Percentiles rank a stretch among this genome's conserved stretches.
Evolutionary conservation across 805 yeast species (phyloP).

Genomic region (Phaffomyces thermotolerans): DNA sequence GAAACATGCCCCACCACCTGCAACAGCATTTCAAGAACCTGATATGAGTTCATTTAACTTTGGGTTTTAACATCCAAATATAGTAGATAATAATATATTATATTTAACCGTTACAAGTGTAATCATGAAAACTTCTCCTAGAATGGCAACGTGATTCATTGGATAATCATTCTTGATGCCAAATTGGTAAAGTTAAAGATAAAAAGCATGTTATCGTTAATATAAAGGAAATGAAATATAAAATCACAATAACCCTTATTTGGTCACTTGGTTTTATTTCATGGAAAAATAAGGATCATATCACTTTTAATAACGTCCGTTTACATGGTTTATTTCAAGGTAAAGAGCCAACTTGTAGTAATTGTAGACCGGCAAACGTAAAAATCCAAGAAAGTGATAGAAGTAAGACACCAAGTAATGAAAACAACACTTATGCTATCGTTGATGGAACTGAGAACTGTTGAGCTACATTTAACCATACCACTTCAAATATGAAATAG

Average conservation of each 20-base stretch:
- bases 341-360: neutral
- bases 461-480: no score
- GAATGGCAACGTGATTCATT: no score
- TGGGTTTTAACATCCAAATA: slow-evolving; percentile 23
- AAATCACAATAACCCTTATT: slow-evolving; percentile 8
- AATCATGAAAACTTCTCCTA: no score
- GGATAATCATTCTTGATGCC: neutral
- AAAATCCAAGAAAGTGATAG: slow-evolving; percentile 6
- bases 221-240: slow-evolving; percentile 6
- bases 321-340: slow-evolving; percentile 1
- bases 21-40: slow-evolving; percentile 57
- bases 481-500: no score
- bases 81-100: no score
- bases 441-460: no score
- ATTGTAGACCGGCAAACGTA: slow-evolving; percentile 6
- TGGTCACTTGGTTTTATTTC: slow-evolving; percentile 5
- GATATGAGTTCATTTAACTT: slow-evolving; percentile 71
- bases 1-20: slow-evolving; percentile 34
- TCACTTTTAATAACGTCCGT: slow-evolving; percentile 2
- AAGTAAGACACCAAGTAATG: slow-evolving; percentile 1
- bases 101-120: no score
- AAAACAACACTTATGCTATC: slow-evolving; percentile 7
- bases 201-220: neutral
- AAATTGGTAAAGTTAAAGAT: no score
- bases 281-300: neutral